phyloP scores from a whole-genome alignment of 1,284 basidiomycete genomes.

The Cryptococcus sp. region DNA sequence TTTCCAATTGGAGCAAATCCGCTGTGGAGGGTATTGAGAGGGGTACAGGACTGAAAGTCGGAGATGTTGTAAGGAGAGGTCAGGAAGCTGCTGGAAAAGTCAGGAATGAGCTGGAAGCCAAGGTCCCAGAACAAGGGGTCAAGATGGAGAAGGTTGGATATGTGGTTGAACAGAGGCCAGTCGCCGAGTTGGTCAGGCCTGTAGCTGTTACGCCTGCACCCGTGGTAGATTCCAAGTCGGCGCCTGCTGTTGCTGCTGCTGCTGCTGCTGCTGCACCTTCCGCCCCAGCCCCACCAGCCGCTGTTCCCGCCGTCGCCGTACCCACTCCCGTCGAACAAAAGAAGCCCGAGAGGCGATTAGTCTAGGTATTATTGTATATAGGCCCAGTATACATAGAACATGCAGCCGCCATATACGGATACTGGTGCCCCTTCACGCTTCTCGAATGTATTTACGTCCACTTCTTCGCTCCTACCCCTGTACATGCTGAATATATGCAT shows the following conservation, averaged over 20 bases:
- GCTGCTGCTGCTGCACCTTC: neutral
- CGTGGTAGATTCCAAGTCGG: too few relatives aligned
- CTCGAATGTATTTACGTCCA: too few relatives aligned
- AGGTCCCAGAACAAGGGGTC: conserved; percentile 7
- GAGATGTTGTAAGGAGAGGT: conserved; percentile 57
- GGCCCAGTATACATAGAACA: neutral
- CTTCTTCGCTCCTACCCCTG: too few relatives aligned
- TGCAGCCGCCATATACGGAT: conserved; percentile 1
- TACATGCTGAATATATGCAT: conserved; percentile 2
- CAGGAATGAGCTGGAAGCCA: conserved; percentile 8
- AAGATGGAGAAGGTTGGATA: conserved; percentile 35
- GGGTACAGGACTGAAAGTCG: conserved; percentile 65
- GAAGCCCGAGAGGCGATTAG: conserved; percentile 16
- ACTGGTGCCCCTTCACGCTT: too few relatives aligned
- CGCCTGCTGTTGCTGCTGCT: neutral
- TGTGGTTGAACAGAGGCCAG: conserved; percentile 44
- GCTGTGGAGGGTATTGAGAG: conserved; percentile 62
- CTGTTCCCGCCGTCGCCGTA: neutral
- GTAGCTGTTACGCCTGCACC: too few relatives aligned
- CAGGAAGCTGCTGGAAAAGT: conserved; percentile 28
- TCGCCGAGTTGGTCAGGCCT: conserved; percentile 41
- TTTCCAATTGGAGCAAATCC: conserved; percentile 45
- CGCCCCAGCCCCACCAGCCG: too few relatives aligned
- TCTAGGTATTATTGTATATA: too few relatives aligned
- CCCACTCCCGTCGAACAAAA: neutral